A percentile compares a stretch with the other conserved stretches of the same genome.
Evolutionary conservation across 2,329 filamentous ascomycete species (phyloP).

Genomic region (Gnomoniopsis smithogilvyi): DNA sequence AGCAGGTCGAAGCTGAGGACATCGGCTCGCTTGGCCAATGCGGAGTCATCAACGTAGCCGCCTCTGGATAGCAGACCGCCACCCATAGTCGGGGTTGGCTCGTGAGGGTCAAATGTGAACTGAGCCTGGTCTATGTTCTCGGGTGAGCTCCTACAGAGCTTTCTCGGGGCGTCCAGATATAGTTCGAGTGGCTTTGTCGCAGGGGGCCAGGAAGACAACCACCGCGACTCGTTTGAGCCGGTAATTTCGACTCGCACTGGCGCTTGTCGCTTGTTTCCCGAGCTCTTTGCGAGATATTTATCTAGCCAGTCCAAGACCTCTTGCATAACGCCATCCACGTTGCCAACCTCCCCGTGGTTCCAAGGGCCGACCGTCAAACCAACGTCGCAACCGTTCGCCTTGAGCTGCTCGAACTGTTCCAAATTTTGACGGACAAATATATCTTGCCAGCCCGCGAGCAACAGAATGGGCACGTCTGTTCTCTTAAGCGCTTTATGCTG

Average conservation of each 20-base stretch:
- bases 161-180: conserved; percentile 2
- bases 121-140: background rate
- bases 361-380: conserved; percentile 13
- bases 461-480: conserved; percentile 1
- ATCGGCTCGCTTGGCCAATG: conserved; percentile 20
- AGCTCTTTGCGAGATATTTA: conserved; percentile 7
- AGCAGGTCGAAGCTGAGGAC: conserved; percentile 22
- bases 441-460: conserved; percentile 15
- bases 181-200: conserved; percentile 4
- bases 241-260: conserved; percentile 9
- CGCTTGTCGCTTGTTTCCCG: background rate
- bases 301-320: conserved; percentile 10
- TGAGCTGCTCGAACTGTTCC: conserved; percentile 6
- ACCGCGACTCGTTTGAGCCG: conserved; percentile 12
- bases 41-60: conserved; percentile 20
- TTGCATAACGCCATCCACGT: background rate
- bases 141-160: background rate
- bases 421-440: background rate
- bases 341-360: conserved; percentile 3
- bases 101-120: conserved; percentile 24
- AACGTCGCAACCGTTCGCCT: conserved; percentile 1
- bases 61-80: conserved; percentile 13
- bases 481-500: background rate
- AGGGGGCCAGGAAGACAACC: conserved; percentile 17
- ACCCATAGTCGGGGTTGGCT: conserved; percentile 24